Evolutionary conservation across 2,329 filamentous ascomycete genomes (phyloP).

Genomic region (Talaromyces sp.): DNA sequence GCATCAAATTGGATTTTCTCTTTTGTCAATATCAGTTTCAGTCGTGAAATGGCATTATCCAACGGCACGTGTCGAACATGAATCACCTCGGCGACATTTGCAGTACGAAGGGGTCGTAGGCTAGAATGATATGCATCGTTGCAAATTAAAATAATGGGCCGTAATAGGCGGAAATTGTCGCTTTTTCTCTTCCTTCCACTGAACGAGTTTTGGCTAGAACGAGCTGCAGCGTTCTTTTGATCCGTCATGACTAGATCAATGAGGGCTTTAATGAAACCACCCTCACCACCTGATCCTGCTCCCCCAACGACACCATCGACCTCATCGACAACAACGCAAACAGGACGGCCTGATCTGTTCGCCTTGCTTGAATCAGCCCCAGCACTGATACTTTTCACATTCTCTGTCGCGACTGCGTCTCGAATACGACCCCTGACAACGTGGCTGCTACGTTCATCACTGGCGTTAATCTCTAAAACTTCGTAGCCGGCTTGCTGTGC

Average conservation of each 20-base stretch:
- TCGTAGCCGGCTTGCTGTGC: conserved; percentile 94
- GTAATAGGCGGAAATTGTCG: conserved; percentile 80
- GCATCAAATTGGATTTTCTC: conserved; percentile 86
- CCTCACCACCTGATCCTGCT: conserved; percentile 73
- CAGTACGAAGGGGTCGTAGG: conserved; percentile 80
- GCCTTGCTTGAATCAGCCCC: conserved; percentile 50
- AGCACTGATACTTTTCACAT: conserved; percentile 66
- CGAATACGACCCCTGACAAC: conserved; percentile 89
- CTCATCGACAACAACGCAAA: conserved; percentile 94
- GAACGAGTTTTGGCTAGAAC: conserved; percentile 22
- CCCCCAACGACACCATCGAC: conserved; percentile 91
- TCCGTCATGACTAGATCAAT: conserved; percentile 86
- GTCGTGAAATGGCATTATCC: conserved; percentile 75
- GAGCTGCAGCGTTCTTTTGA: conserved; percentile 66
- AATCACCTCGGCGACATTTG: conserved; percentile 79
- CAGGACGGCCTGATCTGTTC: conserved; percentile 73
- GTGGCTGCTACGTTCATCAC: conserved; percentile 84
- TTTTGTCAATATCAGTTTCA: conserved; percentile 81
- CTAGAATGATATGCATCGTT: conserved; percentile 96
- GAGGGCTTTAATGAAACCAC: conserved; percentile 90
- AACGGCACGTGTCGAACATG: conserved; percentile 86
- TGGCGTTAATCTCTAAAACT: conserved; percentile 95
- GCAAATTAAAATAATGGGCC: conserved; percentile 90
- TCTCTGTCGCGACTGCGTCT: conserved; percentile 90
- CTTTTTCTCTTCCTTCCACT: conserved; percentile 59